These are phyloP conservation scores for Bathelium albidoporum DNA, from an alignment of 495 filamentous ascomycete species.

Conservation along the genomic window DNA sequence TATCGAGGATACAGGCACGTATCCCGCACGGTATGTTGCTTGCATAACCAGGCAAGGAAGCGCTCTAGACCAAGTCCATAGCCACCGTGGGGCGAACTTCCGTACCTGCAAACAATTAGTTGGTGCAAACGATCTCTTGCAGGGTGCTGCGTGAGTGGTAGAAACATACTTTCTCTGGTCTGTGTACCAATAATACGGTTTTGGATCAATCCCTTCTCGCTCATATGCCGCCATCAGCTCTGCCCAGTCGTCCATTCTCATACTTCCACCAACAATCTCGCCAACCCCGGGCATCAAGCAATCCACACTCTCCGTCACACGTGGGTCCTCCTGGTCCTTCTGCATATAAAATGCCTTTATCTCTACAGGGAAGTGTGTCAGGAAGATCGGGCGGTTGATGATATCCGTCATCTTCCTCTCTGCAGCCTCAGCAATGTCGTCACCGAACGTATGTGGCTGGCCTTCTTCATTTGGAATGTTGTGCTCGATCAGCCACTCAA, in stretches of 20 bases:
- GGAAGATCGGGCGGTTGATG: constrained; percentile 88
- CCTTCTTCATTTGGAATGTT: constrained; percentile 89
- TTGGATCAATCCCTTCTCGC: constrained; percentile 72
- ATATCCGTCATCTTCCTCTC: constrained; percentile 95
- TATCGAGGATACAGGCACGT: constrained; percentile 87
- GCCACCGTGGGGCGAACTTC: constrained; percentile 85
- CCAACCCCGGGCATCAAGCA: constrained; percentile 93
- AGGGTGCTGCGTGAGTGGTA: not conserved
- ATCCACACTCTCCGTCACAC: constrained; percentile 95
- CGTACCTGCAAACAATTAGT: constrained; percentile 52
- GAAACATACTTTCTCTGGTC: constrained; percentile 87
- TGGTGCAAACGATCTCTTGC: constrained; percentile 20
- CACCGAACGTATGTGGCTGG: constrained; percentile 79
- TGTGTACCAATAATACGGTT: constrained; percentile 97
- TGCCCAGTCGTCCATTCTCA: constrained; percentile 92
- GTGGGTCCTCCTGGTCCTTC: constrained; percentile 66
- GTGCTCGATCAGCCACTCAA: constrained; percentile 82
- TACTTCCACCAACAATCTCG: constrained; percentile 93
- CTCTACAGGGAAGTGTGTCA: constrained; percentile 92
- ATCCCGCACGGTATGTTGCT: constrained; percentile 82
- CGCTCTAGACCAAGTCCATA: constrained; percentile 94
- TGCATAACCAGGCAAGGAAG: constrained; percentile 93
- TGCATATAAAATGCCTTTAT: constrained; percentile 99
- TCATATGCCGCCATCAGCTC: constrained; percentile 84
- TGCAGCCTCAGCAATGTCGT: constrained; percentile 96